Evolutionary conservation across 495 filamentous ascomycete species (phyloP), one percentile per base, ranked within the genome.

Genomic region (Penicillium bialowiezense): DNA sequence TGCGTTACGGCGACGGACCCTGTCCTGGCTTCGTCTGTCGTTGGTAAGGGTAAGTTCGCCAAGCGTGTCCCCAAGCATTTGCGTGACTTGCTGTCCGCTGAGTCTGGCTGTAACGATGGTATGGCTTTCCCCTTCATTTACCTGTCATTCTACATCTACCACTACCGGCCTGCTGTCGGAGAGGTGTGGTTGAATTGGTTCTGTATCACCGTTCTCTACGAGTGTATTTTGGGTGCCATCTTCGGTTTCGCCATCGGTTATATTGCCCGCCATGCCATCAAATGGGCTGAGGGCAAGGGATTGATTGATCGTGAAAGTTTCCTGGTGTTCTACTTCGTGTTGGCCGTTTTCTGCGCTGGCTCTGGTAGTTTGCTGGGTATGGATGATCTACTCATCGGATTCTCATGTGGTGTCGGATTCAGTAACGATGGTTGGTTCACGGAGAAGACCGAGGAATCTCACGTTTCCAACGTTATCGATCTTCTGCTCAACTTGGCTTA

Each of bases 111-210:
- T 76, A 99, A 99, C 73, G 95, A 99, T 66, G 95, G 95, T 69
- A 97, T 97, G 95, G 93, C 95, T 14, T 99, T 99, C 69, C 95
- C 95, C 6, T 99, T 99, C 70, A 85, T 99, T 63, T 99, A 97
- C 65, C 78, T 97, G 13, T 80, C 86, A 2, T 75, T 95, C 38
- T 97, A 97, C 59, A 79, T 97, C 46, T 88, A 96, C 48, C 80
- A 83, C 17, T 95, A 91, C 61, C 72, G 85, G 44, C 82, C 82
- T 3, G 63, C 89, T 54, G 77, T 84, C 5, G 69, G 70, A 33
- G 60, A 86, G 41, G 88, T 96, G 20, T 78, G 89, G 10, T 81
- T 86, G 44, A 81, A 97, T 64, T 99, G 91, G 90, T 84, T 97
- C 58, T 88, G 88, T 53, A 78, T 85, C 54, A 95, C 90, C 35